phyloP scores from a whole-genome alignment of 73 alveolate species.

The Uronychia binucleata region DNA sequence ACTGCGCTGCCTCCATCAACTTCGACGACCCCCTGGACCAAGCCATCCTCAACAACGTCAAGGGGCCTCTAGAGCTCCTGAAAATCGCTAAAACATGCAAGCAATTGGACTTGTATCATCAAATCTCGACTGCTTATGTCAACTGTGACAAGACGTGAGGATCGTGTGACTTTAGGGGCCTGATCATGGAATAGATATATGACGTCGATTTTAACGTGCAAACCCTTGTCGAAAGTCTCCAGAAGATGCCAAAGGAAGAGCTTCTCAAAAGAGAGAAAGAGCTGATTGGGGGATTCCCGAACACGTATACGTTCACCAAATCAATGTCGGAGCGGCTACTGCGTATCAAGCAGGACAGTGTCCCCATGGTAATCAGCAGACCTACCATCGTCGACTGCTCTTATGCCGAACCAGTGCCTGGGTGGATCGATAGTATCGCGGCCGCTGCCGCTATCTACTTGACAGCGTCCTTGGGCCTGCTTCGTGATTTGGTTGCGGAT shows the following conservation, averaged over 20 bases:
- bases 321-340: conserved; percentile 75
- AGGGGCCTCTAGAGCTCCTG: conserved; percentile 44
- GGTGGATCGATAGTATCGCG: conserved; percentile 92
- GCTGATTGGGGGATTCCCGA: conserved; percentile 79
- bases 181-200: conserved; percentile 85
- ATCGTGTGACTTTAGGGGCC: conserved; percentile 24
- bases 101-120: conserved; percentile 27
- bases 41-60: conserved; percentile 44
- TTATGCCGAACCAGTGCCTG: conserved; percentile 84
- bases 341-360: conserved; percentile 55
- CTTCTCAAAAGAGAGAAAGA: conserved; percentile 62
- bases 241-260: conserved; percentile 63
- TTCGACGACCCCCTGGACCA: conserved; percentile 41
- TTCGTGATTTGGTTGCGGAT: background rate
- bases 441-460: conserved; percentile 89
- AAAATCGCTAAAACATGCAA: conserved; percentile 39
- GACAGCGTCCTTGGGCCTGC: conserved; percentile 73
- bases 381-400: conserved; percentile 88
- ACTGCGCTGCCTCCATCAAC: conserved; percentile 67
- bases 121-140: conserved; percentile 65
- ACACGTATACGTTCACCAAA: conserved; percentile 92
- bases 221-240: conserved; percentile 33
- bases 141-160: conserved; percentile 28
- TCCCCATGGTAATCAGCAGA: conserved; percentile 72
- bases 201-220: conserved; percentile 58